Conservation (phyloP, 164 flowering plant genomes). For the Liriodendron chinense region DNA sequence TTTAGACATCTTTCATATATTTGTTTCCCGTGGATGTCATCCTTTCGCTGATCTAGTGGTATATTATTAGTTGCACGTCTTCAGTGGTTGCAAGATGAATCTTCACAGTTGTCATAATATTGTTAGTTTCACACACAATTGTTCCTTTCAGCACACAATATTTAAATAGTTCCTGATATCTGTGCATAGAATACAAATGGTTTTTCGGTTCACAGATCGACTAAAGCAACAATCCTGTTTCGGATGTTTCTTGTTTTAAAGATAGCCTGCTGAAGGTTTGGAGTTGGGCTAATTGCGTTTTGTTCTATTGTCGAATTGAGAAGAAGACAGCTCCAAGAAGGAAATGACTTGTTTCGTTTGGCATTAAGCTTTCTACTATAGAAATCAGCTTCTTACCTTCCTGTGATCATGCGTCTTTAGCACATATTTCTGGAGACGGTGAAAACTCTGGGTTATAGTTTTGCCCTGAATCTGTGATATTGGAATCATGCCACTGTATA, state of each 20-base stretch:
- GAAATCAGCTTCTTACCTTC: neutral
- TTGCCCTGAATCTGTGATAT: neutral
- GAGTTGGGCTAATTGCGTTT: neutral
- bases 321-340: neutral
- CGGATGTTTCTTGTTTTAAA: neutral
- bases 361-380: neutral
- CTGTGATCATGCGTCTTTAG: neutral
- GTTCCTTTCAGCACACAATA: too few species aligned
- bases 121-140: too few species aligned
- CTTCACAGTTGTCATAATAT: too few species aligned
- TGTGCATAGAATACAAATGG: neutral
- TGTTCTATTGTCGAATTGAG: neutral
- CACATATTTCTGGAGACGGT: neutral
- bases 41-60: too few species aligned
- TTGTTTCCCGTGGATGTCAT: too few species aligned
- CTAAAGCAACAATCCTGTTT: neutral
- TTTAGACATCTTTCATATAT: too few species aligned
- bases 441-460: neutral
- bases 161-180: neutral
- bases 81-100: too few species aligned
- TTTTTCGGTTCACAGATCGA: neutral
- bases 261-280: neutral
- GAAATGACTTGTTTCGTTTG: neutral
- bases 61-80: too few species aligned
- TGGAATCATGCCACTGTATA: neutral